A percentile compares a stretch with the other conserved stretches of the same genome.
These are phyloP conservation scores for Rhynchosporium agropyri DNA, from an alignment of 2,329 filamentous ascomycete genomes.

Conservation along the genomic window DNA sequence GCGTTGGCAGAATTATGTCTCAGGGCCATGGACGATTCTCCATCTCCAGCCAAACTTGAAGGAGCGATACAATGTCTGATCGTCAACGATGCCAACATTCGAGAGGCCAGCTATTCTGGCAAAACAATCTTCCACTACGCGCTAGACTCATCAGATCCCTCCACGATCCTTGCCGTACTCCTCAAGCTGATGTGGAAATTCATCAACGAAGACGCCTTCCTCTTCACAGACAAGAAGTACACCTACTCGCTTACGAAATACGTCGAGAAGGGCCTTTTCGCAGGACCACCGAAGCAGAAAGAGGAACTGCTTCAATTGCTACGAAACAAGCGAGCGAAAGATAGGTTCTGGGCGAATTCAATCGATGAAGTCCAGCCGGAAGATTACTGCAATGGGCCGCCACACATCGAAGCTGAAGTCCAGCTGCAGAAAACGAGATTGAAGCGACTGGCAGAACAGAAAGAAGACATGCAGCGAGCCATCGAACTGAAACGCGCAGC, in stretches of 20 bases:
- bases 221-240: constrained; percentile 53
- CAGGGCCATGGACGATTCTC: constrained; percentile 46
- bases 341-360: constrained; percentile 28
- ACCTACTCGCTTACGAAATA: constrained; percentile 70
- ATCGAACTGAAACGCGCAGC: constrained; percentile 24
- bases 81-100: constrained; percentile 56
- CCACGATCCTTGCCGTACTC: constrained; percentile 58
- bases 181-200: constrained; percentile 67
- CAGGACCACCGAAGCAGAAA: constrained; percentile 26
- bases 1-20: constrained; percentile 66
- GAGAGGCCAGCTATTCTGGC: constrained; percentile 43
- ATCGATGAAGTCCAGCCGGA: constrained; percentile 26
- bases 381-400: constrained; percentile 24
- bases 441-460: constrained; percentile 24
- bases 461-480: constrained; percentile 18
- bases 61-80: constrained; percentile 60
- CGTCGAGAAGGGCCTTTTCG: constrained; percentile 42
- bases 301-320: constrained; percentile 23
- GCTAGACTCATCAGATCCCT: constrained; percentile 57
- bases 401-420: constrained; percentile 27
- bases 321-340: constrained; percentile 23
- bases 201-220: constrained; percentile 61
- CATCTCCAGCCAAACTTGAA: constrained; percentile 35
- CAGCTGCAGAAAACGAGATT: constrained; percentile 23
- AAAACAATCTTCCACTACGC: constrained; percentile 65